Base-by-base conservation (phyloP, 177 flowering plant species). In the Vitis hybrid region DNA sequence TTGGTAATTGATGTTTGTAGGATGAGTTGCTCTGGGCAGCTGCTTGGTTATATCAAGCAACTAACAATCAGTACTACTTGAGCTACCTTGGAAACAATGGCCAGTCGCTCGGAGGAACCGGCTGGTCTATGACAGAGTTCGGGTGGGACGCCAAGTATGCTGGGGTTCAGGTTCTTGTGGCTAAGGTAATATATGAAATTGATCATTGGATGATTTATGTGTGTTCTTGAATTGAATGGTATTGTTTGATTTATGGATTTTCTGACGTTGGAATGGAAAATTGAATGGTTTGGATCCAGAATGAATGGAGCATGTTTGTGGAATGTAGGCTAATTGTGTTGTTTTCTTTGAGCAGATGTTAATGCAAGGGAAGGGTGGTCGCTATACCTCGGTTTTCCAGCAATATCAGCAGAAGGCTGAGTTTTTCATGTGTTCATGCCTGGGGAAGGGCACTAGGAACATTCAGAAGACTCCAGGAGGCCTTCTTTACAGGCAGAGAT, bases 21-120 rank as follows among this genome's bases (percentile, higher is more conserved):
- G 98, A 94, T 63, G 98, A 94, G 78, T 79, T 94, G 83, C 76
- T 94, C 3, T 94, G 98, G 98, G 92, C 93, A 10, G 94, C 97
- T 5, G 94, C 97, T 0, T 94, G 98, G 98, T 50, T 94, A 82
- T 87, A 85, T 70, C 84, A 85, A 21, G 98, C 98, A 19, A 87
- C 94, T 3, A 83, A 92, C 72, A 79, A 87, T 7, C 78, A 84
- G 73, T 84, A 87, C 60, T 92, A 92, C 79, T 74, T 90, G 78
- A 75, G 78, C 67, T 94, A 90, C 79, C 81, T 91, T 1, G 96
- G 84, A 1, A 73, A 67, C 52, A 92, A 94, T 77, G 97, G 88
- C 11, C 86, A 90, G 62, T 71, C 92, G 1, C 56, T 92, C 81
- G 98, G 97, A 56, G 98, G 97, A 69, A 92, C 97, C 14, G 91